These are phyloP conservation scores for Parachlorella kessleri DNA, from an alignment of 139 green algal genomes.

Conservation along the genomic window DNA sequence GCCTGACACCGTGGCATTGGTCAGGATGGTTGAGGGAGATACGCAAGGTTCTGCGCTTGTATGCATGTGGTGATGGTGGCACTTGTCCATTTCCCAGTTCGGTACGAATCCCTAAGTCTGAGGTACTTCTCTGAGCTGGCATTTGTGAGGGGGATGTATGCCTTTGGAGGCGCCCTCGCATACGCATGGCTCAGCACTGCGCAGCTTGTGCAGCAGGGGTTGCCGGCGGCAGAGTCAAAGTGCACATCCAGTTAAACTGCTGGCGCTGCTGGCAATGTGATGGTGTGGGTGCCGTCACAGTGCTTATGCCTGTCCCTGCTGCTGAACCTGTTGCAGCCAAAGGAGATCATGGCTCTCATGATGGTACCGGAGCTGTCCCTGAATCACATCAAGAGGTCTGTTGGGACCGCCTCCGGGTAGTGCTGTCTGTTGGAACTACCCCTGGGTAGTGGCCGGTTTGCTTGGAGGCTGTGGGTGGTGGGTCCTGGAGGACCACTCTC, in stretches of 20 bases:
- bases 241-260: neutral
- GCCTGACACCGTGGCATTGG: neutral
- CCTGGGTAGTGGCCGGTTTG: too few relatives aligned
- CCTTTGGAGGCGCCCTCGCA: neutral
- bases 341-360: neutral
- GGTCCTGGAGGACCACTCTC: too few relatives aligned
- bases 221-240: neutral
- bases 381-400: neutral
- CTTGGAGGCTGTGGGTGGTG: too few relatives aligned
- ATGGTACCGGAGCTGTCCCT: neutral
- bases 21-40: too few relatives aligned
- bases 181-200: neutral
- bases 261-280: neutral
- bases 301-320: neutral
- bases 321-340: neutral
- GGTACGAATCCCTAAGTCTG: neutral
- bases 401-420: neutral
- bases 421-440: too few relatives aligned
- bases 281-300: too few relatives aligned
- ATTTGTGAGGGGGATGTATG: neutral
- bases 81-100: too few relatives aligned
- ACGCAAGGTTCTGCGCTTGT: neutral
- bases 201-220: neutral
- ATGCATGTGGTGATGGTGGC: neutral
- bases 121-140: neutral